Evolutionary conservation across 495 filamentous ascomycete species (phyloP), one percentile per base, ranked within the genome.

Genomic region (Rhizodiscina lignyota): DNA sequence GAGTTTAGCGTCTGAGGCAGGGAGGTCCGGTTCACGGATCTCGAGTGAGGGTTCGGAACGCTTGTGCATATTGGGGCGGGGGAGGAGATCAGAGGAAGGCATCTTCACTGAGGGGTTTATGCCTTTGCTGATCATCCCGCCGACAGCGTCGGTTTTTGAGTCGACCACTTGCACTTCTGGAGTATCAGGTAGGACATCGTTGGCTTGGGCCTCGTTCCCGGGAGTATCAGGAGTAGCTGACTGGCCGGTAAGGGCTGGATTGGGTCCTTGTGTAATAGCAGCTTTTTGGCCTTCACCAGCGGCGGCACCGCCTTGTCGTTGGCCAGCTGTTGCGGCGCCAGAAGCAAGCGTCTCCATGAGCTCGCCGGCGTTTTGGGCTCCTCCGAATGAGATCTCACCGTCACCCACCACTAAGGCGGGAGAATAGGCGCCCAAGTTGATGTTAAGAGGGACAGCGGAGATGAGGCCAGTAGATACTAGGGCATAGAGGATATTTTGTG

Each of bases 381-480:
- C 51, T 26, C 51, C 53, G 42, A 70, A 67, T 11, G 63, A 62
- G 38, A 70, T 68, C 37, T 61, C 64, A 47, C 67, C 64, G 56
- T 70, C 66, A 59, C 67, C 66, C 48, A 70, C 67, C 44, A 70
- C 67, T 49, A 70, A 38, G 21, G 67, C 67, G 11, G 66, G 67
- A 8, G 66, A 69, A 46, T 67, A 70, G n/a, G 67, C 66, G 15
- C 64, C 67, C 19, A 70, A 54, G 54, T 70, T 70, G 58, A 70
- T 70, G 54, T 70, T 70, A 4, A 70, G 52, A 6, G 66, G 67
- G 38, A 72, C 53, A 26, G 66, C 68, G 28, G 39, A 35, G 29
- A 45, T 36, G 18, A 49, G 17, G 30, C 32, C 18, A 18, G 24
- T 27, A 13, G 24, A 8, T 8, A 27, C 8, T 8, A 27, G 8